A percentile compares a stretch with the other conserved stretches of the same genome.
phyloP scores from a whole-genome alignment of 257 asterid genomes.

The Rehmannia glutinosa region DNA sequence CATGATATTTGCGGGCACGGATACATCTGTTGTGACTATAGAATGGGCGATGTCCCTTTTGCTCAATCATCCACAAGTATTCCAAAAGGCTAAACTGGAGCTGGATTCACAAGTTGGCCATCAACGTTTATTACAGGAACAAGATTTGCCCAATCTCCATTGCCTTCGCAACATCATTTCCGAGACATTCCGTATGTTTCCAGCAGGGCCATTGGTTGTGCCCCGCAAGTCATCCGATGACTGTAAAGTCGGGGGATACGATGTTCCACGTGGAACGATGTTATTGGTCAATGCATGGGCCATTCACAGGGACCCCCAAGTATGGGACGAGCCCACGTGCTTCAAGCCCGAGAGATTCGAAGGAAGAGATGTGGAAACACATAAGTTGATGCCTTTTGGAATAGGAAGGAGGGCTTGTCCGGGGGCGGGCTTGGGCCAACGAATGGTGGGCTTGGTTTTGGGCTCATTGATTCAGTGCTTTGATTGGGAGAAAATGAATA shows the following conservation, averaged over 20 bases:
- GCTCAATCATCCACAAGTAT: conserved; percentile 16
- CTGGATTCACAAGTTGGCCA: conserved; percentile 12
- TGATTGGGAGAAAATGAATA: conserved; percentile 19
- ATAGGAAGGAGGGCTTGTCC: conserved; percentile 25
- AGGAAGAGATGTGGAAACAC: background rate
- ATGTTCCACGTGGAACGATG: no score
- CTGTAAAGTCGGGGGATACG: conserved; percentile 29
- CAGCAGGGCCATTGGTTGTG: conserved; percentile 21
- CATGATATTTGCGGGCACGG: conserved; percentile 28
- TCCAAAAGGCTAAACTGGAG: conserved; percentile 16
- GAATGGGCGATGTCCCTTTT: conserved; percentile 37
- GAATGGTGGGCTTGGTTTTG: no score
- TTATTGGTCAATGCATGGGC: no score
- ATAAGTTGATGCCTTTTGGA: conserved; percentile 19
- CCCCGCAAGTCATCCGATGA: conserved; percentile 22
- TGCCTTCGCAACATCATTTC: conserved; percentile 20
- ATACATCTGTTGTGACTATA: conserved; percentile 9
- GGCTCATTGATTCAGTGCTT: no score
- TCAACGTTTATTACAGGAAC: conserved; percentile 11
- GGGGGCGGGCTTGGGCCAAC: no score
- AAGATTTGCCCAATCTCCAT: conserved; percentile 24
- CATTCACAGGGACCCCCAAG: conserved; percentile 19
- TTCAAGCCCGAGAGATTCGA: conserved; percentile 27
- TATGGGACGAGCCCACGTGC: conserved; percentile 2
- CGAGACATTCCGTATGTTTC: no score